A percentile compares a stretch with the other conserved stretches of the same genome.
phyloP scores from a whole-genome alignment of 108 stramenopile genomes.

The Cyclostephanos tholiformis region DNA sequence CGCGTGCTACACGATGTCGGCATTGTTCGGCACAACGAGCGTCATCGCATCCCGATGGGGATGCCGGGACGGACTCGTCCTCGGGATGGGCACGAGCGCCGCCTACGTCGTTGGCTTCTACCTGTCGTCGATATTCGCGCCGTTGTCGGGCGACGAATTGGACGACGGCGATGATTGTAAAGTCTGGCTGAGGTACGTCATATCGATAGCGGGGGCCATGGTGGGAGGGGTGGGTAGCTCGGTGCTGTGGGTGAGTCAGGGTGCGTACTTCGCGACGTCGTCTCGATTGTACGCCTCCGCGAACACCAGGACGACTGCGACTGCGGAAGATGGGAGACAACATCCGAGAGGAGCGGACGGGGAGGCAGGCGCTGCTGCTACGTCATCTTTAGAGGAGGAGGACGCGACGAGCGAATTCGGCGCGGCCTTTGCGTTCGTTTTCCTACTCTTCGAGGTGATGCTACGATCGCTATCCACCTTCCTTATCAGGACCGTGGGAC shows the following conservation, averaged over 20 bases:
- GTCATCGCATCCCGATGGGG: conserved; percentile 57
- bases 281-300: conserved; percentile 58
- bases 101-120: conserved; percentile 71
- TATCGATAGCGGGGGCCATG: conserved; percentile 61
- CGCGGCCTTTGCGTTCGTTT: conserved; percentile 78
- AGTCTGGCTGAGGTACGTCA: background rate
- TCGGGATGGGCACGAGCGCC: conserved; percentile 73
- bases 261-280: conserved; percentile 68
- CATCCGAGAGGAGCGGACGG: background rate
- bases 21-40: conserved; percentile 58
- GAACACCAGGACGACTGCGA: background rate
- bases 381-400: conserved; percentile 2
- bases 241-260: conserved; percentile 84
- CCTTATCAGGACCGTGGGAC: conserved; percentile 35
- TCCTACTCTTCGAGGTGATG: conserved; percentile 68
- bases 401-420: conserved; percentile 63
- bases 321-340: background rate
- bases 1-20: conserved; percentile 67
- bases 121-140: conserved; percentile 1
- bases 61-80: conserved; percentile 53
- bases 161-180: conserved; percentile 1
- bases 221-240: conserved; percentile 82
- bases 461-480: conserved; percentile 67
- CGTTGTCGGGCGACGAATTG: no score
- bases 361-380: background rate